Evolutionary conservation across 179 eudicot genomes (phyloP), one percentile per base, ranked within the genome.

Genomic region (Beta lomatogona): DNA sequence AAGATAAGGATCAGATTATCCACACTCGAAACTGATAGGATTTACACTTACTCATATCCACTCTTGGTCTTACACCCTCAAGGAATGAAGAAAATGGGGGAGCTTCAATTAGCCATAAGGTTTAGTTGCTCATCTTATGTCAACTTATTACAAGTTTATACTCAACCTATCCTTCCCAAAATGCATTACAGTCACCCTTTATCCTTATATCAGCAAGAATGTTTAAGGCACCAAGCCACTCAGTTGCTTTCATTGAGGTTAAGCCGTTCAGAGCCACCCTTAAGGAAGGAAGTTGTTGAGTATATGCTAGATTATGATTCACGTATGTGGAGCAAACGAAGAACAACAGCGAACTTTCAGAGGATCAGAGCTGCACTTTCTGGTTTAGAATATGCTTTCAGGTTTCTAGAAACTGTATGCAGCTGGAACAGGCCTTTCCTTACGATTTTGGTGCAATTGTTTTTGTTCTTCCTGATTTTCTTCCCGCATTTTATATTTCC

Each of bases 131-230:
- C 86, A n/a, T 85, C 90, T 2, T 67, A 22, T 52, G 61, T 83
- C n/a, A 87, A 81, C 74, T 50, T 87, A 21, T 15, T 87, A 5
- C 85, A 83, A 68, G 57, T 58, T 4, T 87, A 87, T 57, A 59
- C 66, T 44, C 82, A 67, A 11, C 88, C 90, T 10, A 78, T 85
- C 4, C 66, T 87, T 16, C 90, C 90, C 14, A 77, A 19, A 79
- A 85, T 87, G 90, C 90, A 87, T 72, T 87, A 87, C 71, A 80
- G 69, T 21, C 81, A 83, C 53, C 90, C 90, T 44, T 25, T 85
- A 57, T 67, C 85, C 6, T 58, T 81, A 8, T 67, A 67, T 22
- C 88, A 85, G 70, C 85, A 83, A 68, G 83, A 79, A 71, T 21
- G 16, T 10, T 55, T 87, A 31, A 81, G 86, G 55, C 69, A 81